Base-by-base conservation (phyloP, 2,329 filamentous ascomycete species). In the Acephala macrosclerotiorum region DNA sequence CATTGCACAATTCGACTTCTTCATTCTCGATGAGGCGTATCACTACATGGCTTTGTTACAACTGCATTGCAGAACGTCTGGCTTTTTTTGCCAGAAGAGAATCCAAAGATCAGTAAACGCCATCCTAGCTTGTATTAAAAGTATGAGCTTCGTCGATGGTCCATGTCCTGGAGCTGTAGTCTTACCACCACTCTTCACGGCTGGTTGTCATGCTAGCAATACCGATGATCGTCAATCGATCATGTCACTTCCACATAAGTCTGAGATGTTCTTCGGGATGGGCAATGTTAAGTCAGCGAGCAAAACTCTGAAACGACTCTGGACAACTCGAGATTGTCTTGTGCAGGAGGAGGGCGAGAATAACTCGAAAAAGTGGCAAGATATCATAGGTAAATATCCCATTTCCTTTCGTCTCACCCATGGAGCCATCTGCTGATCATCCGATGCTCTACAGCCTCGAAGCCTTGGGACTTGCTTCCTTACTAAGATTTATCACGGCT, bases 181-280 rank as follows among this genome's bases (percentile, higher is more conserved):
- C 42, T 60, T 42, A 55, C 59, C 29, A 26, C 59, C n/a, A 40
- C 29, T 45, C 45, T 61, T 61, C 20, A 20, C 14, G n/a, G 47
- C 47, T 12, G 47, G 47, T 25, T 22, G 47, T 20, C 47, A 51
- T 51, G 16, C 47, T 20, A 22, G 25, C 47, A 51, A 22, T 12
- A 20, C 11, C 25, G 47, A 22, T 12, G 47, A 51, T 14, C 47
- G 47, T 20, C 18, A 51, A 25, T 12, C 47, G 11, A 51, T 51
- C 25, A 14, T 29, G 25, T 22, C 20, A 20, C 47, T 51, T 7
- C n/a, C 22, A 5, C 47, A 25, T 14, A 51, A 25, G 25, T 51
- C 47, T 6, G 20, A 51, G 14, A 51, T 51, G 25, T 51, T 25
- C 20, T 51, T 51, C 20, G 47, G 47, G 3, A 22, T 51, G 12